Base-by-base conservation (phyloP, 2,329 filamentous ascomycete species). In the Ophiostoma angusticollis region DNA sequence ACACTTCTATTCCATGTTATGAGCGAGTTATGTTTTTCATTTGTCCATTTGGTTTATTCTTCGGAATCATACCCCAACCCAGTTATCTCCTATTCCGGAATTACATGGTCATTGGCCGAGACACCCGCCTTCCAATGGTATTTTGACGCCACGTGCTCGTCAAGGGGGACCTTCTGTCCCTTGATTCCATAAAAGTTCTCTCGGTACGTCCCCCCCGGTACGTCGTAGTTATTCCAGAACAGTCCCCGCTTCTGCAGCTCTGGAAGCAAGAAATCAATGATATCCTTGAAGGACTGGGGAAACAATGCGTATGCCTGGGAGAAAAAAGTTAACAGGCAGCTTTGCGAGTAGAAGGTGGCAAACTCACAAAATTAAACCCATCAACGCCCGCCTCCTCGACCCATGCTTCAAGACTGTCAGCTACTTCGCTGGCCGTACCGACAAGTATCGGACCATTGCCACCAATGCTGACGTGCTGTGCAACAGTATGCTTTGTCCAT, bases 401-500 rank as follows among this genome's bases (percentile, higher is more conserved):
- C 79, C 80, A 84, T 1, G 62, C 57, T 56, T 84, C 76, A 39
- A 85, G 63, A 25, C 70, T 67, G 52, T 84, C 78, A 0, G 76
- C 80, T 1, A 84, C 77, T 46, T 74, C 69, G n/a, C 64, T 55
- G 0, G 79, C 61, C 0, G 76, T 83, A 0, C 80, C 80, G 0
- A 84, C 74, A 3, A 78, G 18, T 25, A 43, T 40, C 17, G 48
- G 43, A 2, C 48, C 47, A 16, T 45, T 37, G 21, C 50, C 50
- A 24, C 50, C 50, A 17, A 52, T 36, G 31, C 34, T 43, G 31
- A 51, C 41, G 33, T 51, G 74, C 49, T 81, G 67, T 0, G 76
- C 79, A 5, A 84, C 68, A 0, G 75, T 80, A 34, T 72, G 64
- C 54, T 83, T 83, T 1, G 79, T 84, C 80, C 80, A 84, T 50